Evolutionary conservation across 345 rosid species (phyloP), one percentile per base, ranked within the genome.

Genomic region (Syzygium grande): DNA sequence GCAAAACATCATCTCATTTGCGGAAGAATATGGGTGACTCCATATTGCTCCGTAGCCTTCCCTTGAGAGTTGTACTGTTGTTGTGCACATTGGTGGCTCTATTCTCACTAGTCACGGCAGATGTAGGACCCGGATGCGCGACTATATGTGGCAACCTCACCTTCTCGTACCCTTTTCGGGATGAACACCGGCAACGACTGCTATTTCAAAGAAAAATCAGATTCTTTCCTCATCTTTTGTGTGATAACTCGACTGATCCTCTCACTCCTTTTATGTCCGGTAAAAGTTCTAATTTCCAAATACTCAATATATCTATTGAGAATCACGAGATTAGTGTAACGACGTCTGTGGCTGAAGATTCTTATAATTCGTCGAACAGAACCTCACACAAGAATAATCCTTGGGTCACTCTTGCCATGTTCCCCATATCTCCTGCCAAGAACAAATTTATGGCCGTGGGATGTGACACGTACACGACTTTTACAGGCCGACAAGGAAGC

Each of bases 351-450:
- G 59, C 59, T 11, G 9, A 0, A 55, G 59, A 3, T 21, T 55
- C 27, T 55, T 55, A 55, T 55, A 3, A 21, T 55, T 7, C 25
- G 11, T 21, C 59, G 0, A 3, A 23, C 25, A 0, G 25, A 54
- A 0, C 1, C 25, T 21, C 0, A 3, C 2, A 1, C 58, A 58
- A 25, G 0, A 58, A 23, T 25, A 0, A 23, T 0, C 0, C 63
- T 23, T 9, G 0, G 14, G 0, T 78, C 79, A 1, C 0, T 3
- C 2, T 86, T 41, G 0, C 38, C 12, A 73, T 25, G 1, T 89
- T 90, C 86, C 51, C 86, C 61, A 58, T 90, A 65, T 90, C 89
- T 9, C 30, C 43, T 9, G 15, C 58, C 78, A 43, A 38, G 61
- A 87, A 87, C 86, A 84, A 27, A 22, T 87, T 87, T 53, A 84